These are phyloP conservation scores for Cutaneotrichosporon mucoides DNA, from an alignment of 1,284 basidiomycete species.

Conservation along the genomic window DNA sequence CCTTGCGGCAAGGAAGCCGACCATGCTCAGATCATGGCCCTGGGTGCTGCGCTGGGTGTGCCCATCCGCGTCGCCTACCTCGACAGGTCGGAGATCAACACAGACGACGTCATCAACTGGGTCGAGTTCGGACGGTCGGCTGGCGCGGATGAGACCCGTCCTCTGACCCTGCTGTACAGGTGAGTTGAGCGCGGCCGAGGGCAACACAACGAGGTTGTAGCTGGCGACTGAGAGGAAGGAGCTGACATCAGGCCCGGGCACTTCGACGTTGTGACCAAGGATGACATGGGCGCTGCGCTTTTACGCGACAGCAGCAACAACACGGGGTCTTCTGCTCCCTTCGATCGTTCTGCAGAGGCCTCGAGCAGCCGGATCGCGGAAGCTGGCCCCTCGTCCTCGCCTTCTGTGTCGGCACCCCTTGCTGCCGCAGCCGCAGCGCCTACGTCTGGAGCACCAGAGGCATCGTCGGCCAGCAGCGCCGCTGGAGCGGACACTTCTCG, in stretches of 20 bases:
- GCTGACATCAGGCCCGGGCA: constrained; percentile 60
- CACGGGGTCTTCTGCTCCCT: too few species aligned
- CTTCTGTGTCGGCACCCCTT: too few species aligned
- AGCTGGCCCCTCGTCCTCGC: too few species aligned
- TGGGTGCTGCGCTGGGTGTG: constrained; percentile 64
- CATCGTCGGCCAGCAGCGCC: too few species aligned
- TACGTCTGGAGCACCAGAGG: too few species aligned
- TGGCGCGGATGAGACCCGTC: constrained; percentile 46
- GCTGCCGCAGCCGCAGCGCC: too few species aligned
- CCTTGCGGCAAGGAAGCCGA: constrained; percentile 82
- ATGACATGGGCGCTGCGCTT: constrained; percentile 14
- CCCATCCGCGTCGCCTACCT: constrained; percentile 75
- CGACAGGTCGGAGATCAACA: constrained; percentile 55
- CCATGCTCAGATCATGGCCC: constrained; percentile 75
- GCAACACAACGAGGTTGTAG: too few species aligned
- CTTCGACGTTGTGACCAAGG: constrained; percentile 62
- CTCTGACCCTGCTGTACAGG: constrained; percentile 65
- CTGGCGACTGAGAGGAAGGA: neutral
- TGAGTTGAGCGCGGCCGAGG: constrained; percentile 43
- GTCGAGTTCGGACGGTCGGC: constrained; percentile 57
- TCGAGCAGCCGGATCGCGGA: too few species aligned
- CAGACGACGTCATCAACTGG: constrained; percentile 52
- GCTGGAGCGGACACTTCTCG: too few species aligned
- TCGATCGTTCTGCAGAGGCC: too few species aligned
- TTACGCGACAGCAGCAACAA: too few species aligned